Evolutionary conservation across 2,329 filamentous ascomycete species (phyloP).

Genomic region (Thermothelomyces thermophilus): DNA sequence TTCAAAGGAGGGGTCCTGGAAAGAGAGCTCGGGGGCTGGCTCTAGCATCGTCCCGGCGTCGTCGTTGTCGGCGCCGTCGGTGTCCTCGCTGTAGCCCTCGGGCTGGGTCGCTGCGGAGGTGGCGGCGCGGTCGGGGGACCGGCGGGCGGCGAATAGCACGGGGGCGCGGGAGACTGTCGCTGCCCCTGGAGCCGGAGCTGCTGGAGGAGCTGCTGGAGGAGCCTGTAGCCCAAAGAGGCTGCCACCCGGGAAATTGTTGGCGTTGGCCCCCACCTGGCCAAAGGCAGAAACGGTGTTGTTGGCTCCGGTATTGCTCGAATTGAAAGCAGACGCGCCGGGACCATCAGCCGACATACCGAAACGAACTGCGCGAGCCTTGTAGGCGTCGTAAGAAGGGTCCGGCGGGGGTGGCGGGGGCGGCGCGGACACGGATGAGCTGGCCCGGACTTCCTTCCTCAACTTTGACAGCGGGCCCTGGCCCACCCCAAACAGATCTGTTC

Average conservation of each 20-base stretch:
- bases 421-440: neutral
- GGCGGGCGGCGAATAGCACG: too few relatives aligned
- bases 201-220: neutral
- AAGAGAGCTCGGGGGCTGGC: constrained; percentile 32
- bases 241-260: neutral
- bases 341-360: neutral
- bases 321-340: neutral
- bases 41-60: constrained; percentile 24
- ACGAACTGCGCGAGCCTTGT: neutral
- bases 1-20: constrained; percentile 49
- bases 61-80: constrained; percentile 11
- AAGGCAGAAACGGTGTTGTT: neutral
- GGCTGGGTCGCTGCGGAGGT: too few relatives aligned
- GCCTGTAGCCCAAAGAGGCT: neutral
- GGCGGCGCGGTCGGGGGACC: too few relatives aligned
- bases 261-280: neutral
- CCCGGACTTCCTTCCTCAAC: neutral
- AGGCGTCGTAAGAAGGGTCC: neutral
- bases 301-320: neutral
- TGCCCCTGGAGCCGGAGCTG: neutral
- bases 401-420: neutral
- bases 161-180: too few relatives aligned
- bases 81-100: neutral
- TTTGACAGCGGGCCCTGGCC: neutral
- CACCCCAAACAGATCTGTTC: constrained; percentile 33